phyloP scores from a whole-genome alignment of 257 asterid genomes.

The Solanum sparsipilum region DNA sequence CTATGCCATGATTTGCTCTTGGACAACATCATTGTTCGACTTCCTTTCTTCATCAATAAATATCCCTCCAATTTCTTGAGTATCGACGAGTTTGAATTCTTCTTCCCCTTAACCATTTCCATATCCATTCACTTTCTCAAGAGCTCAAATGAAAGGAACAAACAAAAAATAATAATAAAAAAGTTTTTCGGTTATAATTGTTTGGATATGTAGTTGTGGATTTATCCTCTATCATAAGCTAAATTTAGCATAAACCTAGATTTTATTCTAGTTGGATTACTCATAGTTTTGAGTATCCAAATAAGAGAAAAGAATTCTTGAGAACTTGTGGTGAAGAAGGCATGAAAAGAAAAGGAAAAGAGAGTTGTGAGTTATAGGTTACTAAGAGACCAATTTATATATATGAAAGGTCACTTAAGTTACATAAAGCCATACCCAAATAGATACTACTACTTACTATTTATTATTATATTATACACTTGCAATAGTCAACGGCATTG shows the following conservation, averaged over 20 bases:
- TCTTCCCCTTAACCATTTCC: not conserved
- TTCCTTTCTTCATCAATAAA: not conserved
- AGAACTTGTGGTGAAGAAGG: not conserved
- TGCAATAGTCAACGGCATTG: not conserved
- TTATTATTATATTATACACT: not conserved
- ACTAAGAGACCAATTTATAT: not conserved
- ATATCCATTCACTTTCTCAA: not conserved
- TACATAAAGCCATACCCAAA: not conserved
- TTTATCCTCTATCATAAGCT: constrained; percentile 17
- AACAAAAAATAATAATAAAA: not conserved
- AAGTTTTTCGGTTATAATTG: not conserved
- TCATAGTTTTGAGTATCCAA: not conserved
- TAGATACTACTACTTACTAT: not conserved
- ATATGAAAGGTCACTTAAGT: not conserved
- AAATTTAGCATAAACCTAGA: constrained; percentile 1
- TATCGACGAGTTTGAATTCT: not conserved
- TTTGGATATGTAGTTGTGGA: not conserved
- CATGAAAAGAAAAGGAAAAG: not conserved
- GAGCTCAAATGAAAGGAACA: not conserved
- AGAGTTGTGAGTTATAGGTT: not conserved
- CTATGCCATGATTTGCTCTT: constrained; percentile 19
- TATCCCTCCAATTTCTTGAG: not conserved
- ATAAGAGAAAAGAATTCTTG: not conserved
- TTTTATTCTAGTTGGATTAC: constrained; percentile 3
- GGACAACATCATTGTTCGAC: not conserved